These are phyloP conservation scores for Phytopythium mirpurense DNA, from an alignment of 352 stramenopile species.

Conservation along the genomic window DNA sequence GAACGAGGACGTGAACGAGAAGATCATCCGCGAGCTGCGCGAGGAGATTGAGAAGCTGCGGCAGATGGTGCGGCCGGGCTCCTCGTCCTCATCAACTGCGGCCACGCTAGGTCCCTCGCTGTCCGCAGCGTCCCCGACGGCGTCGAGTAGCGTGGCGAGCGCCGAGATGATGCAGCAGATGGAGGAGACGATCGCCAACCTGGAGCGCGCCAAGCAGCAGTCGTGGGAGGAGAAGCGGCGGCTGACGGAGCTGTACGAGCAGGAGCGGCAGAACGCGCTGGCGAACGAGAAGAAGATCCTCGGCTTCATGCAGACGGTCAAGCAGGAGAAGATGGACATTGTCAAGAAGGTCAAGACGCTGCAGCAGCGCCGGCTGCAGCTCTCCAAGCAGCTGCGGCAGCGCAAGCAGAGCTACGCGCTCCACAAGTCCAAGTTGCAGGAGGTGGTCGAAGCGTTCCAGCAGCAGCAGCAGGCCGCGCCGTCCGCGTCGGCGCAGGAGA, in stretches of 20 bases:
- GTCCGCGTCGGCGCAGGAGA: conserved; percentile 33
- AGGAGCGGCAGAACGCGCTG: conserved; percentile 84
- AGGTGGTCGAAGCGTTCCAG: conserved; percentile 79
- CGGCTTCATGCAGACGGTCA: conserved; percentile 87
- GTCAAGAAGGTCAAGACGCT: conserved; percentile 87
- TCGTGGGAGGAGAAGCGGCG: conserved; percentile 90
- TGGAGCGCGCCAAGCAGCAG: conserved; percentile 84
- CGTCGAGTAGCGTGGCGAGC: conserved; percentile 13
- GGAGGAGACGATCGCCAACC: conserved; percentile 82
- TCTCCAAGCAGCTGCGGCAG: conserved; percentile 69
- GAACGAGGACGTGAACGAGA: conserved; percentile 91
- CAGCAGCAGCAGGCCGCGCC: conserved; percentile 26
- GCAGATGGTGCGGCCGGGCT: conserved; percentile 66
- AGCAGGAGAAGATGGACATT: conserved; percentile 89
- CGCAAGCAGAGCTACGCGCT: conserved; percentile 69
- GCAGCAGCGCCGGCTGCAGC: conserved; percentile 70
- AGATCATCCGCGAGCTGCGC: conserved; percentile 88
- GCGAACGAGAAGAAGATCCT: conserved; percentile 79
- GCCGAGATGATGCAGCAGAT: conserved; percentile 67
- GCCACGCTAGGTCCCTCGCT: no score
- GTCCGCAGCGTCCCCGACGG: no score
- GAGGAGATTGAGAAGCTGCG: conserved; percentile 90
- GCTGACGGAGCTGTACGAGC: conserved; percentile 78
- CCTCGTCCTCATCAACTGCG: conserved; percentile 8
- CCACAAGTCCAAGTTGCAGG: conserved; percentile 69